Evolutionary conservation across 495 filamentous ascomycete genomes (phyloP).

Genomic region (Aspergillus leporis): DNA sequence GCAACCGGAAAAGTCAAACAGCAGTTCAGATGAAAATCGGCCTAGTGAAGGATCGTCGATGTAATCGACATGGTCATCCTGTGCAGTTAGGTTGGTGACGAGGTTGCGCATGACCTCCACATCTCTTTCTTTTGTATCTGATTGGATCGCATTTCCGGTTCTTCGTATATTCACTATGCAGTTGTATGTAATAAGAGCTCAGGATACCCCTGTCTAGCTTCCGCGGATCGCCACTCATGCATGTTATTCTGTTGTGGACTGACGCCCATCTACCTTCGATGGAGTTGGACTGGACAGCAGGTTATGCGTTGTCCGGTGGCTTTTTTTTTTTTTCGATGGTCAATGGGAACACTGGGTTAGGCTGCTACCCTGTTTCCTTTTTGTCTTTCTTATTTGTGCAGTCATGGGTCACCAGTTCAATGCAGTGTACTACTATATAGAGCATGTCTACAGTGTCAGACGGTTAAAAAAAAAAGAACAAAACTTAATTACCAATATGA

Average conservation of each 20-base stretch:
- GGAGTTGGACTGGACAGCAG: neutral
- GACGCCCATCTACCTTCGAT: neutral
- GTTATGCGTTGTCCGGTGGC: neutral
- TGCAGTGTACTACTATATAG: conserved; percentile 1
- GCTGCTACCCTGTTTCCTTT: conserved; percentile 7
- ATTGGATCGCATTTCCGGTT: conserved; percentile 4
- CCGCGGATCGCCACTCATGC: conserved; percentile 2
- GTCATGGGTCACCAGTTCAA: conserved; percentile 1
- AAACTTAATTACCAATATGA: neutral
- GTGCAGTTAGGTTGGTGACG: neutral
- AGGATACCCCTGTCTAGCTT: conserved; percentile 37
- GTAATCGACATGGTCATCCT: conserved; percentile 7
- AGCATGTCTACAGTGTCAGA: neutral
- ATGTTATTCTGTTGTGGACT: neutral
- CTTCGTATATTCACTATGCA: conserved; percentile 26
- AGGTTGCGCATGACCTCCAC: neutral
- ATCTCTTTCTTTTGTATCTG: conserved; percentile 20
- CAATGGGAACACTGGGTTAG: neutral
- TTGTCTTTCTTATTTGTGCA: conserved; percentile 8
- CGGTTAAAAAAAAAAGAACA: neutral
- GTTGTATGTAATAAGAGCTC: conserved; percentile 45
- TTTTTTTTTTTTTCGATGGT: no score
- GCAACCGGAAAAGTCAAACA: conserved; percentile 26
- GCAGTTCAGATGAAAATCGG: conserved; percentile 20
- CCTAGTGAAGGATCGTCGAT: conserved; percentile 8